phyloP scores from a whole-genome alignment of 1,284 basidiomycete genomes.

The Boletellus deceptivus region DNA sequence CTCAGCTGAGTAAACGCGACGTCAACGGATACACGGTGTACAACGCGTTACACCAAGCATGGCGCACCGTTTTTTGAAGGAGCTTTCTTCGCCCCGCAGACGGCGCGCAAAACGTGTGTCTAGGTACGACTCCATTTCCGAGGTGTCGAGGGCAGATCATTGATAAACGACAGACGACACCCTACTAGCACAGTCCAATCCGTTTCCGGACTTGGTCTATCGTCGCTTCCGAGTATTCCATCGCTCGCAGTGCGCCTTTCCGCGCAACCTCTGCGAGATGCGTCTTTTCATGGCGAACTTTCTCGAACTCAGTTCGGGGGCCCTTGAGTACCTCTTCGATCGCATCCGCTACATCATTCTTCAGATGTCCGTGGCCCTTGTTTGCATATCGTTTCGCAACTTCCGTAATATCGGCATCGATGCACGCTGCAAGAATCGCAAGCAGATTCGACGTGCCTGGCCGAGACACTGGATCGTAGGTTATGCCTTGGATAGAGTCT shows the following conservation, averaged over 20 bases:
- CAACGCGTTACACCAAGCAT: background rate
- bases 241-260: slow-evolving; percentile 66
- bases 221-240: slow-evolving; percentile 56
- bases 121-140: too few relatives aligned
- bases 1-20: slow-evolving; percentile 39
- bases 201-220: slow-evolving; percentile 66
- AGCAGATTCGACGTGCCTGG: slow-evolving; percentile 87
- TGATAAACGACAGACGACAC: too few relatives aligned
- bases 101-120: slow-evolving; percentile 28
- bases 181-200: slow-evolving; percentile 52
- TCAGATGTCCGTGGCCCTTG: slow-evolving; percentile 68
- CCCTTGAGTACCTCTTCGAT: slow-evolving; percentile 67
- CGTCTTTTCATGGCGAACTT: slow-evolving; percentile 56
- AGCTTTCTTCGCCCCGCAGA: slow-evolving; percentile 54
- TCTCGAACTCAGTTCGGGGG: slow-evolving; percentile 71
- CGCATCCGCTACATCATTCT: slow-evolving; percentile 71
- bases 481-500: slow-evolving; percentile 71
- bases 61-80: slow-evolving; percentile 70
- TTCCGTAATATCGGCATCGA: slow-evolving; percentile 45
- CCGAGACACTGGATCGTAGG: slow-evolving; percentile 73
- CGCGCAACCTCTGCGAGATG: slow-evolving; percentile 66
- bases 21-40: background rate
- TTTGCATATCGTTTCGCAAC: slow-evolving; percentile 53
- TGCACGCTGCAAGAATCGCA: slow-evolving; percentile 72
- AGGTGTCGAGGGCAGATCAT: too few relatives aligned